Base-by-base conservation (phyloP, 2,329 filamentous ascomycete species). In the Ophiostoma novo-ulmi region DNA sequence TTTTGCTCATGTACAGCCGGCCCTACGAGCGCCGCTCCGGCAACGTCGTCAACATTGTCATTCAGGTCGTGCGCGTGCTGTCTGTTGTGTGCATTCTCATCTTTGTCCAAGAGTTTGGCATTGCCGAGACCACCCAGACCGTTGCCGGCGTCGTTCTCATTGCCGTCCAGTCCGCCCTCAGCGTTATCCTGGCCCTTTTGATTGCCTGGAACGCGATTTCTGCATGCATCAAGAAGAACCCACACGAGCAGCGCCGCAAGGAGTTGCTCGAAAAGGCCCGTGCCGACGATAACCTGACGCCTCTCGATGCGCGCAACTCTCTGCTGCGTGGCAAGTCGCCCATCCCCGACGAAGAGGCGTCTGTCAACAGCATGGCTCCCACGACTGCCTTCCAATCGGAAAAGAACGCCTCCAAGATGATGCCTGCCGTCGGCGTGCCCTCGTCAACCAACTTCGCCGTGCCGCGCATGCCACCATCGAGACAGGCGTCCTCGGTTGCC, bases 111-210 rank as follows among this genome's bases (percentile, higher is more conserved):
- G 90, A 98, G 81, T 88, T 99, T 70, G 92, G 91, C 71, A 90
- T 99, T 75, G 86, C 89, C 6, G 90, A 97, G 80, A 97, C 94
- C 11, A 97, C 94, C 11, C 93, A 97, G 83, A 98, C 95, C 0
- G 87, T 98, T 68, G 94, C 92, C 20, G 95, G 95, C 70, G 88
- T 98, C n/a, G 92, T 93, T 20, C 85, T 99, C 72, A 95, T 98
- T 74, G 92, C 89, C n/a, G 85, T 98, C 5, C 95, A 99, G 80
- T 92, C 92, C 0, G 87, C 89, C 0, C 82, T 99, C 75, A 97
- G 94, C 6, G 93, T 87, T 73, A 80, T 93, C 35, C 84, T 99
- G 71, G 94, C 92, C 3, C 91, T 98, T 69, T 84, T 98, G 39
- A 97, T 99, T 75, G 86, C 87, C 13, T 91, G 94, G 82, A 98